phyloP scores from a whole-genome alignment of 2,329 filamentous ascomycete species.

The Stromatinia cepivora region DNA sequence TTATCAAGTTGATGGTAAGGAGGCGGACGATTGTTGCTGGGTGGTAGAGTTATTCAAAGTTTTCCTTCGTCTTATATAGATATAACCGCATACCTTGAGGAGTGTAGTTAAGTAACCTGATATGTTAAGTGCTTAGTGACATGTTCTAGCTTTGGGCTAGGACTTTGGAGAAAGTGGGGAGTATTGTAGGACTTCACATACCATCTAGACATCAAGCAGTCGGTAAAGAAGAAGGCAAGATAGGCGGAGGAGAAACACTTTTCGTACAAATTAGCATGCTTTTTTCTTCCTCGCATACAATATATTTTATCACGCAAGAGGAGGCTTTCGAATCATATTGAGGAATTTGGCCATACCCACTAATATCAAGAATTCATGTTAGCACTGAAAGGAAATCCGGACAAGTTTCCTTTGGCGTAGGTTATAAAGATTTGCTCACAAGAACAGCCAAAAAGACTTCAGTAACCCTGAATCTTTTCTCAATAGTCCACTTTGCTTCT shows the following conservation, averaged over 20 bases:
- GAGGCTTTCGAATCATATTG: background rate
- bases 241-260: constrained; percentile 76
- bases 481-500: constrained; percentile 45
- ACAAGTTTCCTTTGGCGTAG: background rate
- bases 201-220: constrained; percentile 84
- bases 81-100: constrained; percentile 51
- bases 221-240: constrained; percentile 79
- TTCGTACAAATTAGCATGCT: background rate
- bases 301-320: background rate
- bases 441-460: constrained; percentile 72
- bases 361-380: background rate
- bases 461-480: constrained; percentile 57
- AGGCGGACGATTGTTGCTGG: constrained; percentile 75
- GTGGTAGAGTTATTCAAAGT: background rate
- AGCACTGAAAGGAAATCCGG: background rate
- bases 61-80: background rate
- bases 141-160: background rate
- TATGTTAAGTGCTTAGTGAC: constrained; percentile 6
- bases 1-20: constrained; percentile 70
- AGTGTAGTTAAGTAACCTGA: constrained; percentile 80
- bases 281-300: background rate
- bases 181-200: constrained; percentile 43
- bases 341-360: constrained; percentile 7
- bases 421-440: constrained; percentile 54
- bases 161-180: background rate